Base-by-base conservation (phyloP, 2,329 filamentous ascomycete genomes). In the Dactylellina leptospora region DNA sequence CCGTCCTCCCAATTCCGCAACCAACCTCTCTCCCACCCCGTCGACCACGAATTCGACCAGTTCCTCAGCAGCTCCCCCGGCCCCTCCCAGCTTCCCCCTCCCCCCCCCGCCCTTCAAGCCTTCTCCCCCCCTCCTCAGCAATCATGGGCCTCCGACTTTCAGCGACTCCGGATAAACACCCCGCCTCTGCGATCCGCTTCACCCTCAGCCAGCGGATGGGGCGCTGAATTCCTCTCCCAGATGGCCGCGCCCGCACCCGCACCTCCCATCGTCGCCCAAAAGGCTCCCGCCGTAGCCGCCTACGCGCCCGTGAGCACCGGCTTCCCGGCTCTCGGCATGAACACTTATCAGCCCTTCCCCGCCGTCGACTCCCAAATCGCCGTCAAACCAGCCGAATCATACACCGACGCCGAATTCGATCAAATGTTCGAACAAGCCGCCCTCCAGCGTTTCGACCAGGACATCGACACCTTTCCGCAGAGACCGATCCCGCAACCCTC, bases 41-140 rank as follows among this genome's bases (percentile, higher is more conserved):
- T 90, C 62, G 88, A 91, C 76, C 82, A 83, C 33, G 88, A 91
- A 75, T 90, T 91, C 76, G 85, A 88, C 74, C 86, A 87, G 47
- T 91, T 91, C 75, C 58, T 75, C 69, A 76, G 79, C 38, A 78
- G 78, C 33, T 72, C 79, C 11, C 59, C 77, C 76, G 18, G 78
- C 75, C 22, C 75, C 78, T 45, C 76, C 76, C 40, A 66, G 1
- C 47, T 81, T 36, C 78, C 80, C 75, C 51, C 54, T 10, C 30
- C 44, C 36, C 62, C 45, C 11, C 62, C 51, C 23, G 51, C 62
- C 25, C 44, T 60, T 27, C 62, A 68, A 54, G 51, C n/a, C 56
- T 72, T 51, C 23, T 28, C 54, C 45, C 18, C 20, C 2, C 20
- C 58, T 36, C 36, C 44, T 25, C 78, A 42, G 40, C 74, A 63